Evolutionary conservation across 768 basidiomycete genomes (phyloP).

Genomic region (Exidia glandulosa): DNA sequence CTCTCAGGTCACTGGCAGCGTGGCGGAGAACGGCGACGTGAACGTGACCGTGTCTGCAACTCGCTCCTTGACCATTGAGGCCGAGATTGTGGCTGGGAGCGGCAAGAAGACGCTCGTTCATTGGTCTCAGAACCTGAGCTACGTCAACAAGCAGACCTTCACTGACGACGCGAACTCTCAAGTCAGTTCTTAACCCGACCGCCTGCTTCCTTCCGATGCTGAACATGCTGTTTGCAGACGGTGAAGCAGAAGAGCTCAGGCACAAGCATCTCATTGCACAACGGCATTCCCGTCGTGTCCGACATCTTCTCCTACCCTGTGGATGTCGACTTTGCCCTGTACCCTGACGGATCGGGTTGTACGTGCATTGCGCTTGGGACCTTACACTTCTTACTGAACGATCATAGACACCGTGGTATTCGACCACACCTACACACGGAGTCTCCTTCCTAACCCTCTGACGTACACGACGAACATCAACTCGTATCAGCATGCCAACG

Average conservation of each 20-base stretch:
- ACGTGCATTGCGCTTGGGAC: conserved; percentile 1
- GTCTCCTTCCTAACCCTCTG: conserved; percentile 46
- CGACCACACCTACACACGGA: conserved; percentile 61
- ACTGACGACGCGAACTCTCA: conserved; percentile 34
- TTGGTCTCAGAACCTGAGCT: conserved; percentile 51
- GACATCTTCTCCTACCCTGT: conserved; percentile 48
- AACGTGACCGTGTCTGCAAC: conserved; percentile 53
- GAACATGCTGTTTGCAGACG: no score
- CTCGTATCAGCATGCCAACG: conserved; percentile 47
- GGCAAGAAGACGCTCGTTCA: conserved; percentile 43
- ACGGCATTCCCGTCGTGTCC: conserved; percentile 28
- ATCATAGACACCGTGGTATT: conserved; percentile 19
- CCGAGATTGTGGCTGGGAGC: conserved; percentile 50
- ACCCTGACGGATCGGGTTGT: conserved; percentile 24
- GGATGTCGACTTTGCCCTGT: conserved; percentile 28
- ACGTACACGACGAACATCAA: conserved; percentile 45
- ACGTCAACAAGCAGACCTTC: conserved; percentile 53
- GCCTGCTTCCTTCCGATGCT: no score
- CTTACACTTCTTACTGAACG: background rate
- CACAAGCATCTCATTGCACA: conserved; percentile 36
- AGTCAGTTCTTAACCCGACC: conserved; percentile 15
- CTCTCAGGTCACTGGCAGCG: background rate
- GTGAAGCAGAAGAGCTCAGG: conserved; percentile 41
- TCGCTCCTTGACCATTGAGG: conserved; percentile 46
- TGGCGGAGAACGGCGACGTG: conserved; percentile 32